Evolutionary conservation across 2,329 filamentous ascomycete genomes (phyloP).

Genomic region (Davidsoniella virescens): DNA sequence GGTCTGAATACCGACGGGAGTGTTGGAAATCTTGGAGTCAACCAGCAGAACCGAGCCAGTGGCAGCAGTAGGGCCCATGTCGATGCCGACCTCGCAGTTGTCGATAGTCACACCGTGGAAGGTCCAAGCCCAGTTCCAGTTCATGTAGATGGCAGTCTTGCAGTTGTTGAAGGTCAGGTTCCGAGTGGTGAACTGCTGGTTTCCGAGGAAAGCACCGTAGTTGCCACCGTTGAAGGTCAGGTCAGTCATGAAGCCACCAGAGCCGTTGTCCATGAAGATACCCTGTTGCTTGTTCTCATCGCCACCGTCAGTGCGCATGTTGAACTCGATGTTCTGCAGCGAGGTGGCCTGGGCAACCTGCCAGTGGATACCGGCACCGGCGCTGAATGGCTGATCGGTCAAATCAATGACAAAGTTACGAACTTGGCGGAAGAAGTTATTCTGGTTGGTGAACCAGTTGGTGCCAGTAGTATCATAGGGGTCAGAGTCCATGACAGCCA

Average conservation of each 20-base stretch:
- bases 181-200: slow-evolving; percentile 74
- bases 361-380: slow-evolving; percentile 64
- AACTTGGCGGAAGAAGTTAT: slow-evolving; percentile 71
- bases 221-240: slow-evolving; percentile 70
- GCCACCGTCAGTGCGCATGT: slow-evolving; percentile 54
- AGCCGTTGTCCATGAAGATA: slow-evolving; percentile 74
- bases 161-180: slow-evolving; percentile 71
- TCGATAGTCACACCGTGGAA: slow-evolving; percentile 63
- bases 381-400: slow-evolving; percentile 42
- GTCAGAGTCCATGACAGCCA: slow-evolving; percentile 78
- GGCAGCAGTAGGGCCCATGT: slow-evolving; percentile 56
- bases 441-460: slow-evolving; percentile 69
- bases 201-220: slow-evolving; percentile 64
- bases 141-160: slow-evolving; percentile 72
- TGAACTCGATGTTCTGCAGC: slow-evolving; percentile 66
- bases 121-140: slow-evolving; percentile 84
- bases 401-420: slow-evolving; percentile 71
- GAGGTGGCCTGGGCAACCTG: slow-evolving; percentile 72
- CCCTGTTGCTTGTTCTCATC: slow-evolving; percentile 54
- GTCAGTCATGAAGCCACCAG: slow-evolving; percentile 70
- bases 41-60: slow-evolving; percentile 75
- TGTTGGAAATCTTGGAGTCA: slow-evolving; percentile 66
- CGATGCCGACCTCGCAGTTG: slow-evolving; percentile 57
- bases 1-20: slow-evolving; percentile 59
- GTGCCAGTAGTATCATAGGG: slow-evolving; percentile 55